phyloP scores from a whole-genome alignment of 2,329 filamentous ascomycete genomes.

The Diplodia seriata region DNA sequence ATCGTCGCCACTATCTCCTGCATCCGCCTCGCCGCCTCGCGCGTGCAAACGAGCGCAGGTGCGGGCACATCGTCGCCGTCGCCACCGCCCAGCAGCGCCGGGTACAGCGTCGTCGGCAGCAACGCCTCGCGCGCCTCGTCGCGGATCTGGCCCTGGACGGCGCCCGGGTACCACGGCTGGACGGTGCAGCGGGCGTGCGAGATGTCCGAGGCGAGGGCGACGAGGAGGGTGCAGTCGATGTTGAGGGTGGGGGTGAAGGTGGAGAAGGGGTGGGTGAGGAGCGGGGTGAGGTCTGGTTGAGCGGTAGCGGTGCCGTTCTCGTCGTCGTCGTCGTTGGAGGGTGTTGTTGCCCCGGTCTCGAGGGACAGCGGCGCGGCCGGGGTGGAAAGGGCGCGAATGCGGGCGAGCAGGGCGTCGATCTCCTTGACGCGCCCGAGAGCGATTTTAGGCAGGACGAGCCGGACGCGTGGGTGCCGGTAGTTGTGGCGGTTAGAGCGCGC shows the following conservation, averaged over 20 bases:
- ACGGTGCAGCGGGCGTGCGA: slow-evolving; percentile 63
- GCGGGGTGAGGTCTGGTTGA: slow-evolving; percentile 40
- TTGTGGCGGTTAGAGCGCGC: slow-evolving; percentile 58
- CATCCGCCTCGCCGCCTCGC: slow-evolving; percentile 70
- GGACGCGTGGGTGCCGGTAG: slow-evolving; percentile 57
- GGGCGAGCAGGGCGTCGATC: slow-evolving; percentile 63
- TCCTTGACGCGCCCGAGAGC: slow-evolving; percentile 57
- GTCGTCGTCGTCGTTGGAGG: no score
- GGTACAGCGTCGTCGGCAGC: slow-evolving; percentile 67
- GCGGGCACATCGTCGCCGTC: slow-evolving; percentile 41
- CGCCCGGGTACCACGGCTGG: slow-evolving; percentile 62
- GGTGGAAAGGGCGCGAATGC: slow-evolving; percentile 60
- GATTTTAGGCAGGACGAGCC: slow-evolving; percentile 68
- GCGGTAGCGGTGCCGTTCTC: slow-evolving; percentile 33
- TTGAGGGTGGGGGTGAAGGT: slow-evolving; percentile 58
- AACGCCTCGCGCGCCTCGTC: slow-evolving; percentile 68
- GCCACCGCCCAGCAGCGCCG: slow-evolving; percentile 56
- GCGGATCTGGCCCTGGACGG: slow-evolving; percentile 69
- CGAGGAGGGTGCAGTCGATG: slow-evolving; percentile 72
- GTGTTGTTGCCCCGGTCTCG: slow-evolving; percentile 12
- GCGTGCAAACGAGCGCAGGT: slow-evolving; percentile 67
- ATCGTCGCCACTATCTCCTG: slow-evolving; percentile 50
- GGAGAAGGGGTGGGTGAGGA: slow-evolving; percentile 50
- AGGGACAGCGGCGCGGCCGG: slow-evolving; percentile 21
- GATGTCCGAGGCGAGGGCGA: slow-evolving; percentile 76